phyloP scores from a whole-genome alignment of 2,329 filamentous ascomycete genomes.

The Clarireedia hainanense region DNA sequence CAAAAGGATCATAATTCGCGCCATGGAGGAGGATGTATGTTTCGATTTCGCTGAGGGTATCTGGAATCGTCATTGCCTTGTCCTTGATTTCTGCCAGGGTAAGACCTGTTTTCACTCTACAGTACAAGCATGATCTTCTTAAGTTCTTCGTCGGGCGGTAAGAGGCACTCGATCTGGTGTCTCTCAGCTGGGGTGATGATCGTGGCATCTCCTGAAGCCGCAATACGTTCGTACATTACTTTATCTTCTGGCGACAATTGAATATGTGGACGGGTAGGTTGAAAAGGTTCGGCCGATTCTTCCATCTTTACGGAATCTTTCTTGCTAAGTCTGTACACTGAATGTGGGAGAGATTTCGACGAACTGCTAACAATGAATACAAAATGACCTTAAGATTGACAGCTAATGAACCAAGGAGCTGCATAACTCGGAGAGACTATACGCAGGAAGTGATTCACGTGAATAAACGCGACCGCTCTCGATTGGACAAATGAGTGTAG shows the following conservation, averaged over 20 bases:
- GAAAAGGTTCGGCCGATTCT: no score
- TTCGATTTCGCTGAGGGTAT: neutral
- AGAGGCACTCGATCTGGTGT: neutral
- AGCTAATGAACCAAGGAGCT: no score
- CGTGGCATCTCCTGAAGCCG: neutral
- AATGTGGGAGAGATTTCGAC: no score
- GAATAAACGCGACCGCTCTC: no score
- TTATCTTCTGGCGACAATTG: neutral
- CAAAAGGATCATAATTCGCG: neutral
- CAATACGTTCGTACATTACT: neutral
- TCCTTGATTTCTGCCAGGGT: neutral
- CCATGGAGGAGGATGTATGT: neutral
- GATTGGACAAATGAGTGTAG: no score
- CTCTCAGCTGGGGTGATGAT: neutral
- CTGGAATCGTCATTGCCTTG: neutral
- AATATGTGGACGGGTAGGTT: neutral
- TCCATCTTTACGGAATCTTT: no score
- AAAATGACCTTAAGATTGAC: no score
- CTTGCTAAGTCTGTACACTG: no score
- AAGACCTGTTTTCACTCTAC: neutral
- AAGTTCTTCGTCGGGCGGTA: constrained; percentile 1
- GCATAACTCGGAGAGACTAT: no score
- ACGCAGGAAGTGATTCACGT: no score
- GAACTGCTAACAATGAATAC: no score
- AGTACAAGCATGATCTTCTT: constrained; percentile 3